Evolutionary conservation across 116 monocot species (phyloP), one percentile per base, ranked within the genome.

Genomic region (Cymodocea nodosa): DNA sequence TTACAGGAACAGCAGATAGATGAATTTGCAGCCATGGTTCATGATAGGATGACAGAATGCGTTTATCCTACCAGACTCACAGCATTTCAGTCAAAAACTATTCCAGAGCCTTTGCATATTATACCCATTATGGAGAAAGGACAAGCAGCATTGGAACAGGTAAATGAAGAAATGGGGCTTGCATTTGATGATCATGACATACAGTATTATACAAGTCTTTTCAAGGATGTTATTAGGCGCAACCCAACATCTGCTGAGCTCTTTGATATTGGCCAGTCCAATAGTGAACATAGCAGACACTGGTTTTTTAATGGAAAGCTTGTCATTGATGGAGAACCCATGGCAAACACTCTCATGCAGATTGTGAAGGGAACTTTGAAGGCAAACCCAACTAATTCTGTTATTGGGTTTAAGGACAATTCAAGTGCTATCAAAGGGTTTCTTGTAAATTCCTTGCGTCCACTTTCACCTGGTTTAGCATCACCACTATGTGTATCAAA

Each of bases 1-100:
- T 60, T 87, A 44, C 72, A 73, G 25, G 83, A 83, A 54, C 58
- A 53, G 20, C 78, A 85, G 51, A 52, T 87, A 22, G 78, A 70
- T 50, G 79, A 85, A 30, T 95, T 95, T 73, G 83, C 85, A 44
- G 74, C 85, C 16, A 79, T 90, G 79, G 78, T 95, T 59, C 95
- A 90, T 75, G 95, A 95, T 72, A 84, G 94, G 70, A 95, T 95
- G 95, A 95, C 95, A 35, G 95, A 95, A 56, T 90, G 87, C 70
- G 74, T 95, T 18, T 95, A 95, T 71, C 73, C 79, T 11, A 52
- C 55, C 30, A 83, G 74, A 73, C 87, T 95, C 23, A 63, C 25
- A 44, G 79, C 87, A n/a, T 95, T 95, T 62, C 48, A 65, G 30
- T 73, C 81, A n/a, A 53, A 64, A 60, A 53, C 57, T 23, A 50